Conservation (phyloP, 805 yeast species). For the Ogataea paraovalis region DNA sequence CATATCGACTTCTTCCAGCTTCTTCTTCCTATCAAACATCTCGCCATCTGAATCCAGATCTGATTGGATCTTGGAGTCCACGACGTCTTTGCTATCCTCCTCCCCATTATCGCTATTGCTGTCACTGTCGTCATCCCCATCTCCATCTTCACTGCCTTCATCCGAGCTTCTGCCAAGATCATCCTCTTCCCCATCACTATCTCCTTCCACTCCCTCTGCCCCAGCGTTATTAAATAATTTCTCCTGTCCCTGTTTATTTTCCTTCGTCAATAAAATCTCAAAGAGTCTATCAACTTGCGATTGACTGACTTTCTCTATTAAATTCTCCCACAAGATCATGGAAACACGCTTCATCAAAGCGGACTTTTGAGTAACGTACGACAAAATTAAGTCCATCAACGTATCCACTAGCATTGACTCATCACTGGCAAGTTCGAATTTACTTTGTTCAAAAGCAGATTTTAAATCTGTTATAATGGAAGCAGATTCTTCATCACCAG, state of each 20-base stretch:
- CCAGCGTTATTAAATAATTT: slow-evolving; percentile 66
- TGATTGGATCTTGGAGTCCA: slow-evolving; percentile 27
- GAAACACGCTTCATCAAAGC: slow-evolving; percentile 55
- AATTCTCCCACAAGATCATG: slow-evolving; percentile 44
- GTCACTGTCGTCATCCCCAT: slow-evolving; percentile 14
- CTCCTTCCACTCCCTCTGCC: slow-evolving; percentile 46
- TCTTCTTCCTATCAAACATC: slow-evolving; percentile 21
- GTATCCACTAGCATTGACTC: slow-evolving; percentile 35
- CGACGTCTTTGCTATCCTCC: slow-evolving; percentile 37
- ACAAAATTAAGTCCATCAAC: slow-evolving; percentile 48
- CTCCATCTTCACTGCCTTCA: slow-evolving; percentile 32
- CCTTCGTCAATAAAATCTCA: slow-evolving; percentile 61
- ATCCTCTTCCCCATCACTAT: slow-evolving; percentile 13
- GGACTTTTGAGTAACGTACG: slow-evolving; percentile 54
- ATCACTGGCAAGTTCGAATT: slow-evolving; percentile 35
- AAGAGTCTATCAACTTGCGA: slow-evolving; percentile 46
- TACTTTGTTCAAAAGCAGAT: slow-evolving; percentile 48
- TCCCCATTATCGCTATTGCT: slow-evolving; percentile 22
- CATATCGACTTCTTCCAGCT: slow-evolving; percentile 32
- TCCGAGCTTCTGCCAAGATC: no score
- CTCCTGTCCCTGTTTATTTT: slow-evolving; percentile 77
- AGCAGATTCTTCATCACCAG: slow-evolving; percentile 75
- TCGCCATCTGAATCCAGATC: slow-evolving; percentile 18
- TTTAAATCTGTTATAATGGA: slow-evolving; percentile 70
- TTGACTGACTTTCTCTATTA: slow-evolving; percentile 41